Base-by-base conservation (phyloP, 2,329 filamentous ascomycete genomes). In the Mycosphaerella sp. region DNA sequence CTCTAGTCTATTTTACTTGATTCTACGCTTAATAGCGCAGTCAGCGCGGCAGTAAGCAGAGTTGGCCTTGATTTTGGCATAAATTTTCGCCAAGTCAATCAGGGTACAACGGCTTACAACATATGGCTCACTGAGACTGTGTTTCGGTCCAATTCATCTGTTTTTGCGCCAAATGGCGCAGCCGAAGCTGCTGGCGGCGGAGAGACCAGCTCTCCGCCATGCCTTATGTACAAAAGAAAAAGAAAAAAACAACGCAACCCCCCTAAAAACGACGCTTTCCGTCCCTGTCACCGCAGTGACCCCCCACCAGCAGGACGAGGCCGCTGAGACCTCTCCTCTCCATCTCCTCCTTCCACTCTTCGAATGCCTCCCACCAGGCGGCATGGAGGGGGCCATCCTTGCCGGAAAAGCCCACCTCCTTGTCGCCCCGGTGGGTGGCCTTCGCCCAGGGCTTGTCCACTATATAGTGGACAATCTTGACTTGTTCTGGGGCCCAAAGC, bases 381-480 rank as follows among this genome's bases (percentile, higher is more conserved):
- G n/a, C 14, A 14, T 42, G 40, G 14, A 42, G 40, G 11, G 14
- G 12, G 6, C 40, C 14, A 9, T 42, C 40, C 12, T 17, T 14
- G 14, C 40, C 40, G 40, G 11, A 17, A 6, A 23, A 17, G 3
- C 40, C 40, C 11, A 42, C 40, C 11, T 42, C 9, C 40, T 42
- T 42, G 34, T 38, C 34, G 12, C 10, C 10, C 10, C 12, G 12
- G 7, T 38, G 10, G 10, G 34, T 11, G 12, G 12, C 10, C 34
- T 38, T 38, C 40, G 73, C 69, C 78, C 77, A 80, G 14, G 77
- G 78, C 65, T 80, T 80, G 59, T 79, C 76, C 6, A 78, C 76
- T 48, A 80, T 78, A 48, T 78, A 80, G 59, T 80, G 77, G 34
- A 78, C 54, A 4, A 73, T 73, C 0, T 73, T 68, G 4, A 79